Conservation (phyloP, 2,329 filamentous ascomycete genomes). For the Pseudogymnoascus sp. region DNA sequence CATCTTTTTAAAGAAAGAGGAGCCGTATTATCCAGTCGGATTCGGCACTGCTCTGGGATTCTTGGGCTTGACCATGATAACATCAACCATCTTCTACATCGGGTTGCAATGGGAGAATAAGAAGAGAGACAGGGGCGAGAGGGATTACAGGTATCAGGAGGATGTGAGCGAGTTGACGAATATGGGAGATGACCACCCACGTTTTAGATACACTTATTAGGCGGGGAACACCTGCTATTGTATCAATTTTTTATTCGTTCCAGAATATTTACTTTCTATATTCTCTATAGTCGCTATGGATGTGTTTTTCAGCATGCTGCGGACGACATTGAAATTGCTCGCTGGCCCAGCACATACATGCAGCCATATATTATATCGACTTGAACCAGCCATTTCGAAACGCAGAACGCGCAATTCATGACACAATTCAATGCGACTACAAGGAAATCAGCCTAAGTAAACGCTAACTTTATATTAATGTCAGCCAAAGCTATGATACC, state of each 20-base stretch:
- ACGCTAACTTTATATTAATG: constrained; percentile 2
- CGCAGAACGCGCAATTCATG: not conserved
- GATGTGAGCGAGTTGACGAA: constrained; percentile 28
- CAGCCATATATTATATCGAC: no score
- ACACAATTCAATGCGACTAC: not conserved
- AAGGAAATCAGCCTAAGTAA: not conserved
- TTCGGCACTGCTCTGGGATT: constrained; percentile 12
- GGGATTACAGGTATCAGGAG: constrained; percentile 35
- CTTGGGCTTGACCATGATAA: constrained; percentile 30
- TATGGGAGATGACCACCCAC: constrained; percentile 43
- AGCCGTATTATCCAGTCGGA: constrained; percentile 26
- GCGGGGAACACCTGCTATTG: not conserved
- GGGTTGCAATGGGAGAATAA: constrained; percentile 37
- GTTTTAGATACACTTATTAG: constrained; percentile 35
- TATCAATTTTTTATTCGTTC: not conserved
- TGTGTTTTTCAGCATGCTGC: not conserved
- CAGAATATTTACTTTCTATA: not conserved
- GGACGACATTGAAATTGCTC: not conserved
- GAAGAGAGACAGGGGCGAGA: constrained; percentile 38
- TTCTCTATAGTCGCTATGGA: not conserved
- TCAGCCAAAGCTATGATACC: constrained; percentile 6
- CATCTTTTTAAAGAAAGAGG: constrained; percentile 30
- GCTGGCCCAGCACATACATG: not conserved
- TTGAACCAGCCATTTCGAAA: not conserved
- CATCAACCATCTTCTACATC: constrained; percentile 32